Evolutionary conservation across 1,284 basidiomycete species (phyloP).

Genomic region (Schizopora paradoxa): DNA sequence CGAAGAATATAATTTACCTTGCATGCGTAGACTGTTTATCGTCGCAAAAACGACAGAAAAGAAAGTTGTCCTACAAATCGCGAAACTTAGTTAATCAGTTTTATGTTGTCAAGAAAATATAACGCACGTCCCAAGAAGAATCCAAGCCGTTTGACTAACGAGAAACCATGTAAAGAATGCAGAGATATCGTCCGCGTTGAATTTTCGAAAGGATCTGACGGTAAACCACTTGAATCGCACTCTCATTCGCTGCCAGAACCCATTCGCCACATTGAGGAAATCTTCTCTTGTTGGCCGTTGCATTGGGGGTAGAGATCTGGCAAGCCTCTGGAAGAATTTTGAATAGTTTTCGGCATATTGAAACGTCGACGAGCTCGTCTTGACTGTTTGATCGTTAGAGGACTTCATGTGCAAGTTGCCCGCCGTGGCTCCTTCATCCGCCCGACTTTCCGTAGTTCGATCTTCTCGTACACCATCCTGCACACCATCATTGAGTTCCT

Average conservation of each 20-base stretch:
- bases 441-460: too few species aligned
- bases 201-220: constrained; percentile 91
- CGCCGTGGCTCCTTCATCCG: too few species aligned
- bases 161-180: constrained; percentile 95
- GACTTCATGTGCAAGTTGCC: too few species aligned
- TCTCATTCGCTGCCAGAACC: constrained; percentile 85
- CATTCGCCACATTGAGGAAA: constrained; percentile 78
- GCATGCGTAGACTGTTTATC: constrained; percentile 85
- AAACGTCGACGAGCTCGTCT: constrained; percentile 22
- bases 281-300: constrained; percentile 84
- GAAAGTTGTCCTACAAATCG: constrained; percentile 76
- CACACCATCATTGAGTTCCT: too few species aligned
- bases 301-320: constrained; percentile 69
- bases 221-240: constrained; percentile 99
- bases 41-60: constrained; percentile 90
- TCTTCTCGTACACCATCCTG: too few species aligned
- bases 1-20: constrained; percentile 53
- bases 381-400: too few species aligned
- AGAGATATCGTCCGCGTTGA: constrained; percentile 95
- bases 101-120: background rate
- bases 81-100: constrained; percentile 1
- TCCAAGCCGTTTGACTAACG: constrained; percentile 91
- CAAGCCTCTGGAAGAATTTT: constrained; percentile 71
- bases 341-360: constrained; percentile 68
- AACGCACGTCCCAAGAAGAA: constrained; percentile 88